These are phyloP conservation scores for Metarhizium brunneum DNA, from an alignment of 2,329 filamentous ascomycete genomes.

Conservation along the genomic window DNA sequence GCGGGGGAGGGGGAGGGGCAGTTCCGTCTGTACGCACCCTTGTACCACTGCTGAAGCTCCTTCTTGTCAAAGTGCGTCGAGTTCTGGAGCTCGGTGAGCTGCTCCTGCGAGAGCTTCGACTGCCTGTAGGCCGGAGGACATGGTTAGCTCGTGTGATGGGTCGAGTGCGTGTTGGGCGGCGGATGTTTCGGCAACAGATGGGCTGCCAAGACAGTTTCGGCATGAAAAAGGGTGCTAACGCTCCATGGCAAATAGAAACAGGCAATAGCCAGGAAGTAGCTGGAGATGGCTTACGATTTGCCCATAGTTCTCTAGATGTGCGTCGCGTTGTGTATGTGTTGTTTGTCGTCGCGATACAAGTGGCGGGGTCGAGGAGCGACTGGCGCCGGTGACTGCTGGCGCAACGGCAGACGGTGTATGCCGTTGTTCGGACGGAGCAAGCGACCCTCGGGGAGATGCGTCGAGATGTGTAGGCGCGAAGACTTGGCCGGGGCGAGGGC, in stretches of 20 bases:
- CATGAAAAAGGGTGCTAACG: not conserved
- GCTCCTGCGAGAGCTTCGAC: conserved; percentile 94
- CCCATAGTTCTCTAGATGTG: conserved; percentile 3
- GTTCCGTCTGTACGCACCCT: conserved; percentile 50
- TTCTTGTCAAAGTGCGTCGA: conserved; percentile 99
- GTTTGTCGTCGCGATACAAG: not conserved
- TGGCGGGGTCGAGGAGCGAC: not conserved
- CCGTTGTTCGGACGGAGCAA: not conserved
- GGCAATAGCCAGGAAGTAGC: not conserved
- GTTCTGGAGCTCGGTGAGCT: conserved; percentile 91
- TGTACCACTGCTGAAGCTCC: conserved; percentile 99
- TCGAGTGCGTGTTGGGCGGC: not conserved
- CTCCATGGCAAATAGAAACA: not conserved
- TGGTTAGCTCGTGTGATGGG: conserved; percentile 12
- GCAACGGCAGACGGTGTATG: not conserved
- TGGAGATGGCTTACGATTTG: conserved; percentile 6
- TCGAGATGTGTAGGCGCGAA: not conserved
- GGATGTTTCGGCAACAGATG: not conserved
- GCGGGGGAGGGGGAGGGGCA: not conserved
- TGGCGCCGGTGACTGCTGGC: not conserved
- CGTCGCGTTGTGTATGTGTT: not conserved
- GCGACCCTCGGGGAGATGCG: not conserved
- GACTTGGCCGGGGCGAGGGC: too few species aligned
- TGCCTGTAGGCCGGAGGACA: conserved; percentile 50
- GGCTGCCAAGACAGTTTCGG: not conserved